Base-by-base conservation (phyloP, 306 rosid species). In the Hylodesmum podocarpum region DNA sequence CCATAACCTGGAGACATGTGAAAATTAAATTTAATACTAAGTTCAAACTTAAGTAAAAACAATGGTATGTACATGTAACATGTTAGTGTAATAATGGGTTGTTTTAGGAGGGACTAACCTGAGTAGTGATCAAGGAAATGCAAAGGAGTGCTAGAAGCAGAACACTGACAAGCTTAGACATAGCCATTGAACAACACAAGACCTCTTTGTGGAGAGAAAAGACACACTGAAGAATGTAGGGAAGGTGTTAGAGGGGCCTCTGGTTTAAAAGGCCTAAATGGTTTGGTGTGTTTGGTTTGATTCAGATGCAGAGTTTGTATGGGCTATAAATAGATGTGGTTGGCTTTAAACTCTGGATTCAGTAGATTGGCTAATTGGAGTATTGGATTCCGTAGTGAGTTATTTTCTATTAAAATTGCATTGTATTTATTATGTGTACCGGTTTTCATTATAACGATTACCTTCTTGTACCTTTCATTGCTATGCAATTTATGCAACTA, bases 141-240 rank as follows among this genome's bases (percentile, higher is more conserved):
- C 70, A 82, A 33, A 87, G 72, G 75, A 87, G 83, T 43, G 88
- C 76, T 1, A 89, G 79, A 81, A 89, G 72, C 27, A 89, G 68
- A 77, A 82, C 24, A 64, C 75, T 79, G 36, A 70, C 27, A 87
- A 87, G 73, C 86, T 85, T 87, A 70, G 81, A 51, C 84, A 83
- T 77, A 51, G 72, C 69, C 63, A 72, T 44, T 57, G 41, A 28
- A 39, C 29, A 3, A 58, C 28, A 55, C 31, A 50, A 37, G 9
- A 50, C 8, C 55, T 49, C 39, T 33, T 43, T 71, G 21, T 14
- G 5, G 61, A 68, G 77, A 29, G 0, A 12, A 10, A 76, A 3
- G 5, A 29, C 13, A 54, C 6, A 55, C 14, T 44, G 18, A 5
- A 34, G 53, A 31, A 15, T 62, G 75, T 53, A 31, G 28, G 37